Conservation (phyloP, 176 grass and related monocot species). For the Oryza coarctata region DNA sequence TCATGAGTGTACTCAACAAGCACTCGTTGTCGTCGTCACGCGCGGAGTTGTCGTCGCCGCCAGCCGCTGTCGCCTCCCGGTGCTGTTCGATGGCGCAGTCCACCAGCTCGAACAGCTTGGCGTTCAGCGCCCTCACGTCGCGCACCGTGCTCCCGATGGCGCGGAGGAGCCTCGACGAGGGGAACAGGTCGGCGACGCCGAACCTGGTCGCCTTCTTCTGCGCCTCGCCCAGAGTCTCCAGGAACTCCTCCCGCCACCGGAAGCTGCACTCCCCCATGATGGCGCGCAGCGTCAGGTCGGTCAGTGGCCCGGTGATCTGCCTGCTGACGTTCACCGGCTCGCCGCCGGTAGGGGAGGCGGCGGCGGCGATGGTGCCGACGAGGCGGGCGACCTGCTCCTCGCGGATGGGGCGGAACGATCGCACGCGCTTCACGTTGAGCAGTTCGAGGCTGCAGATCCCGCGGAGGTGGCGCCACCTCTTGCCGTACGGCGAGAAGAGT, state of each 20-base stretch:
- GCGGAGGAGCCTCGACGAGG: constrained; percentile 16
- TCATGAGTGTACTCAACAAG: constrained; percentile 33
- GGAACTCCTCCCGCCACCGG: background rate
- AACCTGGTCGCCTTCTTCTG: background rate
- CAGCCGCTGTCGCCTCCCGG: background rate
- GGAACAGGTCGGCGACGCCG: constrained; percentile 29
- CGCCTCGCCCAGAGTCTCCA: background rate
- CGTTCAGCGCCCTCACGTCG: background rate
- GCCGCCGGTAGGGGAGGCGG: background rate
- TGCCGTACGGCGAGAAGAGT: constrained; percentile 12
- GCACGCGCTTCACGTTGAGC: constrained; percentile 22
- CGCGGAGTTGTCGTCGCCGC: background rate
- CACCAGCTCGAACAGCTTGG: background rate
- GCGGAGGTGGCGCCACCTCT: constrained; percentile 29
- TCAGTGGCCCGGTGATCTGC: background rate
- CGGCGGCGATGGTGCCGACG: background rate
- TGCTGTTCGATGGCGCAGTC: background rate
- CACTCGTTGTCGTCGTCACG: background rate
- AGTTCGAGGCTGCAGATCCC: constrained; percentile 38
- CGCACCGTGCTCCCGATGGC: background rate
- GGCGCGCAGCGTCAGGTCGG: background rate
- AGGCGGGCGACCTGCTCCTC: constrained; percentile 34
- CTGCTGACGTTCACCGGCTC: constrained; percentile 12
- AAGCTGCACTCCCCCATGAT: constrained; percentile 18
- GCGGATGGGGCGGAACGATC: constrained; percentile 18